Evolutionary conservation across 768 basidiomycete species (phyloP), one percentile per base, ranked within the genome.

Genomic region (Vishniacozyma victoriae): DNA sequence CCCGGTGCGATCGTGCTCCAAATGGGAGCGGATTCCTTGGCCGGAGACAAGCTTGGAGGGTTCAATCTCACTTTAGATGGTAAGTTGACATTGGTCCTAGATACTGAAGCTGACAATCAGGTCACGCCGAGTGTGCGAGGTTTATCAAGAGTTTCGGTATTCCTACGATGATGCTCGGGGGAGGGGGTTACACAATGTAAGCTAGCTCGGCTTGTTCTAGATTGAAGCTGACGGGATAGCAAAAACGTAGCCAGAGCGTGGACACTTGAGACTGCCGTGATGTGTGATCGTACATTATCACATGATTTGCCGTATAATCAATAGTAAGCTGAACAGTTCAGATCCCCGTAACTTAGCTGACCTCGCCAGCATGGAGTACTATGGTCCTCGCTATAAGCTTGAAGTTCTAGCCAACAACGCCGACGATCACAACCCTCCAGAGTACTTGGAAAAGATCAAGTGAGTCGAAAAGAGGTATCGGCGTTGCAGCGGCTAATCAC

Each of bases 261-360:
- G 93, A 84, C 91, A 24, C 93, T 87, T 75, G 93, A 99, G 72
- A 99, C 95, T 0, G 93, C 90, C 1, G 86, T 92, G 61, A 87
- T 89, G 18, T 79, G 91, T n/a, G 92, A 88, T 1, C 78, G 86
- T 37, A 85, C 91, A 64, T 75, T 86, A 18, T 52, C 64, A 37
- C 63, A 64, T 45, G 65, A 73, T 54, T 44, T 73, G 40, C 72
- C 72, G 1, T 73, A 69, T 40, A 73, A 73, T 44, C 64, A 73
- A 55, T 73, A 70, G 72, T 73, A 33, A 27, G 25, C 18, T 23
- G 29, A 33, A n/a, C 29, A 33, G 29, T 33, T 33, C n/a, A 9
- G 9, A 33, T 33, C n/a, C n/a, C n/a, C 24, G 9, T 25, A 25
- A 11, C 38, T n/a, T 19, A 38, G 43, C 54, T 50, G 24, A 23